Evolutionary conservation across 169 alveolate genomes (phyloP).

Genomic region (Plasmodium yoelii): DNA sequence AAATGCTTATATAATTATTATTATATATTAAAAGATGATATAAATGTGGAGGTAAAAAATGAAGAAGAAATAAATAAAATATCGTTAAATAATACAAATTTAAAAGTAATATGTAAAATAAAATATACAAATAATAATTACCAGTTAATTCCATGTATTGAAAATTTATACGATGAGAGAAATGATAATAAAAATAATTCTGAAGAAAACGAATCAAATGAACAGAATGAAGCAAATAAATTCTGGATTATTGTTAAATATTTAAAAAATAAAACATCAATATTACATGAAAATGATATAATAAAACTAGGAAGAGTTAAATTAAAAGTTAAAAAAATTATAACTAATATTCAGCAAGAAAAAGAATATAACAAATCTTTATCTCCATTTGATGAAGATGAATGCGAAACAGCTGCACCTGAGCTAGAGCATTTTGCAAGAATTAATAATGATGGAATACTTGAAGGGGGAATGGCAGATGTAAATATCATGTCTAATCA

Average conservation of each 20-base stretch:
- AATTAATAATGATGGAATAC: neutral
- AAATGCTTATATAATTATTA: conserved; percentile 74
- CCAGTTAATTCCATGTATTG: conserved; percentile 59
- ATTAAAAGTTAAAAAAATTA: conserved; percentile 80
- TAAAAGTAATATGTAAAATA: conserved; percentile 56
- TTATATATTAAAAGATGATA: conserved; percentile 69
- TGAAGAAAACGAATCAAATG: conserved; percentile 6
- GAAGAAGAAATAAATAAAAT: conserved; percentile 76
- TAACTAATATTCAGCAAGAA: conserved; percentile 76
- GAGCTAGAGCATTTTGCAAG: conserved; percentile 35
- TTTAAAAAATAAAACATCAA: conserved; percentile 75
- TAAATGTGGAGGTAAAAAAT: conserved; percentile 64
- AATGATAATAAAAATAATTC: conserved; percentile 5
- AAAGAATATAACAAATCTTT: conserved; percentile 63
- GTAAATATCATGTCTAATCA: conserved; percentile 6
- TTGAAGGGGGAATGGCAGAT: neutral
- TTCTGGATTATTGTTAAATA: conserved; percentile 79
- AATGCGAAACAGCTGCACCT: conserved; percentile 81
- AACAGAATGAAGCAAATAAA: conserved; percentile 38
- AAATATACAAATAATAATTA: conserved; percentile 63
- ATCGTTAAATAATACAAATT: conserved; percentile 26
- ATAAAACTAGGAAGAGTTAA: conserved; percentile 81
- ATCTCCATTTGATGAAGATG: conserved; percentile 77
- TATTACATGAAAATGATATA: conserved; percentile 79
- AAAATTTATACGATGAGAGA: conserved; percentile 17